A percentile compares a stretch with the other conserved stretches of the same genome.
Conservation (phyloP, 805 yeast species). For the Cyberlindnera mycetangii region DNA sequence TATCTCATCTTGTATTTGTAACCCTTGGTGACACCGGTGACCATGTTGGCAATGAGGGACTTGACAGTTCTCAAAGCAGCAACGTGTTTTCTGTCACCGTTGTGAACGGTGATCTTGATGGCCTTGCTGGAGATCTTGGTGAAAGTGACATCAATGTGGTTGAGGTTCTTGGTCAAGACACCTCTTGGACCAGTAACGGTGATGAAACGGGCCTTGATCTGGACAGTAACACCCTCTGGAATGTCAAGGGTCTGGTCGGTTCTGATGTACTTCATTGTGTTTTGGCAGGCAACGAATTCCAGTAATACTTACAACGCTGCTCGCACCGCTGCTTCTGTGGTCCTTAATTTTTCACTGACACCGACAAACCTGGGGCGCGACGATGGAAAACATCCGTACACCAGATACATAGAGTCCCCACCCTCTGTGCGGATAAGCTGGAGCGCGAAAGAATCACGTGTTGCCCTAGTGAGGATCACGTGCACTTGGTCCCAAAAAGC, state of each 20-base stretch:
- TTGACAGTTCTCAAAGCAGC: conserved; percentile 99
- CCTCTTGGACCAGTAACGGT: conserved; percentile 99
- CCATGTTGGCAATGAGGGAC: conserved; percentile 88
- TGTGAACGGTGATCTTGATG: conserved; percentile 89
- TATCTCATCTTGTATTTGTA: conserved; percentile 99
- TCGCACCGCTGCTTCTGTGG: background rate
- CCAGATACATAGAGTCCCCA: background rate
- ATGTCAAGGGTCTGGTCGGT: conserved; percentile 78
- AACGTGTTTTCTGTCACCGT: conserved; percentile 99
- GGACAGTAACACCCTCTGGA: conserved; percentile 92
- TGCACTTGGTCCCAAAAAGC: too few relatives aligned
- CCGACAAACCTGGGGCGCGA: conserved; percentile 1
- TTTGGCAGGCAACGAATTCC: background rate
- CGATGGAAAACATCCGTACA: conserved; percentile 17
- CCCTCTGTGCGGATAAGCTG: background rate
- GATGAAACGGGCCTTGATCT: conserved; percentile 87
- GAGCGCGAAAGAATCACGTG: background rate
- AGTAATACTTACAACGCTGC: background rate
- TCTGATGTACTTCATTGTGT: conserved; percentile 75
- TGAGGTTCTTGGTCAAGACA: conserved; percentile 80
- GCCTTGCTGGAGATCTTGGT: conserved; percentile 65
- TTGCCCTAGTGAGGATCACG: conserved; percentile 6
- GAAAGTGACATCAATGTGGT: conserved; percentile 95
- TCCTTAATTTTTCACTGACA: conserved; percentile 13
- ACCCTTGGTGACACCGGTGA: conserved; percentile 99